Conservation (phyloP, 306 rosid genomes). For the Dalbergia cochinchinensis region DNA sequence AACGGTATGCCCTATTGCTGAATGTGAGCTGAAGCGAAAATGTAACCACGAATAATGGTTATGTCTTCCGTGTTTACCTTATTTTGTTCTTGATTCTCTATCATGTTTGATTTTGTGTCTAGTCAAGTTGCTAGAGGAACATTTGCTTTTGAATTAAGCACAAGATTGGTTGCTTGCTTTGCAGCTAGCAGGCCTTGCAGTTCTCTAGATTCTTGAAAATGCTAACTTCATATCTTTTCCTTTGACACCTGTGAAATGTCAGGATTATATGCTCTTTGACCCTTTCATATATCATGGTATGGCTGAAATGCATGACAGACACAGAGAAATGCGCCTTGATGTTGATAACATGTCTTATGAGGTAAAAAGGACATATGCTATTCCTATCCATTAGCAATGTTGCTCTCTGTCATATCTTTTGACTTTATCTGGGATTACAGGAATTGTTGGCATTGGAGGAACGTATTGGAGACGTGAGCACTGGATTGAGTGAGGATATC, state of each 20-base stretch:
- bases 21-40: slow-evolving; percentile 27
- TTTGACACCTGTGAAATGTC: slow-evolving; percentile 47
- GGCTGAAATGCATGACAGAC: slow-evolving; percentile 92
- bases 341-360: slow-evolving; percentile 96
- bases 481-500: slow-evolving; percentile 74
- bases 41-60: slow-evolving; percentile 11
- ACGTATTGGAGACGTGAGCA: slow-evolving; percentile 85
- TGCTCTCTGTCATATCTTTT: slow-evolving; percentile 41
- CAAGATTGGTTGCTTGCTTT: slow-evolving; percentile 39
- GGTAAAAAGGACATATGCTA: slow-evolving; percentile 59
- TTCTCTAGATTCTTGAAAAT: slow-evolving; percentile 40
- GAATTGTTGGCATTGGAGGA: slow-evolving; percentile 90
- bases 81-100: slow-evolving; percentile 2
- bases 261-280: slow-evolving; percentile 86
- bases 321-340: slow-evolving; percentile 95
- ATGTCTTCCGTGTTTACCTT: slow-evolving; percentile 4
- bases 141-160: slow-evolving; percentile 37
- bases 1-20: slow-evolving; percentile 6
- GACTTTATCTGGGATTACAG: slow-evolving; percentile 56
- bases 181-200: not conserved
- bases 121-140: slow-evolving; percentile 3
- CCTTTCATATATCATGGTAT: slow-evolving; percentile 78
- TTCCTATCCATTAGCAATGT: slow-evolving; percentile 32
- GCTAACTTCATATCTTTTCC: slow-evolving; percentile 23
- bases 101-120: slow-evolving; percentile 4